These are phyloP conservation scores for Orbilia blumenaviensis DNA, from an alignment of 2,329 filamentous ascomycete genomes.

Conservation along the genomic window DNA sequence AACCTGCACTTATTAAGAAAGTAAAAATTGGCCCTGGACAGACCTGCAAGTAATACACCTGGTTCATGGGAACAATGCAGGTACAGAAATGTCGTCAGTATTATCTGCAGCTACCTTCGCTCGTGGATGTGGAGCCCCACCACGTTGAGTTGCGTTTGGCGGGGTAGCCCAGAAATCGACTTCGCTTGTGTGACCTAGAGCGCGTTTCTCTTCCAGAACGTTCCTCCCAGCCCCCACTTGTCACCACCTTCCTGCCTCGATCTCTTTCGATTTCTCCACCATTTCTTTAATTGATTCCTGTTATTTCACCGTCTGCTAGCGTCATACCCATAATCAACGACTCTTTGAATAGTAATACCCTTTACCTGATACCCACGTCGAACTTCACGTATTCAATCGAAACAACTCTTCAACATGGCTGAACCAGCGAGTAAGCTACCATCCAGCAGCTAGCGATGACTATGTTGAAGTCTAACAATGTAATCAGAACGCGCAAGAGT, in stretches of 20 bases:
- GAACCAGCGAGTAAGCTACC: conserved; percentile 35
- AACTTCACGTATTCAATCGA: neutral
- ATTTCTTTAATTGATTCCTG: conserved; percentile 14
- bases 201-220: conserved; percentile 45
- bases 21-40: neutral
- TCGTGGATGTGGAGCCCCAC: conserved; percentile 39
- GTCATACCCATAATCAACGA: neutral
- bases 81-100: conserved; percentile 30
- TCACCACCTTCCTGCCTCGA: conserved; percentile 6
- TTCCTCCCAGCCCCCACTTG: conserved; percentile 31
- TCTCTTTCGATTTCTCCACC: neutral
- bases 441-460: neutral
- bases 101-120: neutral
- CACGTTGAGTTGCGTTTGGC: conserved; percentile 42
- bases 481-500: conserved; percentile 67
- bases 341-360: neutral
- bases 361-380: neutral
- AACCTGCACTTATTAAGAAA: neutral
- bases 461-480: neutral
- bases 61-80: conserved; percentile 29
- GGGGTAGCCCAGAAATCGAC: conserved; percentile 23
- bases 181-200: conserved; percentile 43
- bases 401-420: conserved; percentile 14
- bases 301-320: neutral
- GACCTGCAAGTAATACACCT: conserved; percentile 3